Base-by-base conservation (phyloP, 768 basidiomycete genomes). In the Xerocomus brunneocitrinus region DNA sequence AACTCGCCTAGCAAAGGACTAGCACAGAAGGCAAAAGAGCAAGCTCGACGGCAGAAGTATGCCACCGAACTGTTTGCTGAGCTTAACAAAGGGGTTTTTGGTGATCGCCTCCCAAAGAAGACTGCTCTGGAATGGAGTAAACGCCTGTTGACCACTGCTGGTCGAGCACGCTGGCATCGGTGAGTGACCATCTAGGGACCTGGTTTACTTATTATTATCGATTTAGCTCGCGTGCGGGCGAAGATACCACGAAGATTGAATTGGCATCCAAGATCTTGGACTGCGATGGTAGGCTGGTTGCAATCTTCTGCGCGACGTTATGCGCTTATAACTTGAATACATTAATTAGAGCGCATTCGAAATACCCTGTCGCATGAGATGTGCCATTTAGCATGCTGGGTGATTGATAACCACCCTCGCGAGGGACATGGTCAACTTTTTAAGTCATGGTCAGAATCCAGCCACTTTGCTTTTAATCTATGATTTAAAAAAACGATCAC, bases 351-450 rank as follows among this genome's bases (percentile, higher is more conserved):
- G 50, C 81, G 90, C 36, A 86, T 94, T 46, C 76, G 85, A 34
- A 85, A 87, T 62, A 94, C 91, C 1, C 71, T 95, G 12, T 83
- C 89, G 30, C 92, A 95, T 60, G 92, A 95, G 67, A 92, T 94
- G 91, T 94, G 91, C 61, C 92, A 94, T 71, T 69, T 95, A 32
- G 92, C 92, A 3, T 81, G 81, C 52, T 95, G 91, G 91, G 73
- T 89, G 24, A 89, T 95, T 51, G 81, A 87, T 64, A 72, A 78
- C 16, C 76, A 82, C 9, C 79, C 84, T 4, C 81, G 81, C 53
- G 89, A 90, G 65, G 79, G 78, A 7, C 91, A 94, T 59, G 91
- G 91, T 7, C 74, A 70, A 40, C 69, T 82, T 13, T 93, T 85
- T 72, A 88, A 87, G 62, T 67, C 66, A 46, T 93, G 91, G 91